Percentiles rank a stretch among this genome's conserved stretches.
Evolutionary conservation across 805 yeast species (phyloP).

Genomic region (Metschnikowia dekortorum): DNA sequence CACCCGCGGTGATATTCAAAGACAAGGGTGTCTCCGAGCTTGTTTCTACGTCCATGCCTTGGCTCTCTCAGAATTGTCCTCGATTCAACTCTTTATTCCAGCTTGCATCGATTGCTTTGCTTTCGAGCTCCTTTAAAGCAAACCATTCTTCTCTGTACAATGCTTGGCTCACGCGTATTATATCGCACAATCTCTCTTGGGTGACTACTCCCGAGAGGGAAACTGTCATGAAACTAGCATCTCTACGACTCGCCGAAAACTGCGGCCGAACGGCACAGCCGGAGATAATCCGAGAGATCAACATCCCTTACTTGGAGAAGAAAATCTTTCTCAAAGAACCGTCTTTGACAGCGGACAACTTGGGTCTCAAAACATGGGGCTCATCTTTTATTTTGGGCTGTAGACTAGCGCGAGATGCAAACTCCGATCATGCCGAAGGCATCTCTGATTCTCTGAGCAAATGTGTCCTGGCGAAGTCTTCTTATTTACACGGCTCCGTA

Average conservation of each 20-base stretch:
- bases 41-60: conserved; percentile 30
- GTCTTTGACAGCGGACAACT: conserved; percentile 75
- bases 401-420: conserved; percentile 33
- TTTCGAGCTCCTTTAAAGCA: conserved; percentile 25
- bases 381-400: conserved; percentile 70
- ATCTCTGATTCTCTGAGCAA: neutral
- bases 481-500: conserved; percentile 26
- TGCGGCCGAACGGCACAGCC: conserved; percentile 87
- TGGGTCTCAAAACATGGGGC: conserved; percentile 97
- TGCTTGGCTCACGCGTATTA: conserved; percentile 45
- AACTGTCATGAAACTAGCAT: conserved; percentile 51
- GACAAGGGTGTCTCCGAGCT: conserved; percentile 29
- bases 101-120: conserved; percentile 22
- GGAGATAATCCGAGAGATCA: conserved; percentile 56
- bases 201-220: conserved; percentile 28
- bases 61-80: conserved; percentile 42
- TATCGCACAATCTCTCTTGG: conserved; percentile 50
- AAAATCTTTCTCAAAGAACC: conserved; percentile 64
- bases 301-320: conserved; percentile 13
- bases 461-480: neutral
- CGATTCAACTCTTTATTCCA: conserved; percentile 21
- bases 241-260: conserved; percentile 67
- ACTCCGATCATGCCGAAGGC: neutral
- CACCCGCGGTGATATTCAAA: conserved; percentile 21
- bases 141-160: conserved; percentile 36